These are phyloP conservation scores for Senna tora DNA, from an alignment of 306 rosid genomes.

Conservation along the genomic window DNA sequence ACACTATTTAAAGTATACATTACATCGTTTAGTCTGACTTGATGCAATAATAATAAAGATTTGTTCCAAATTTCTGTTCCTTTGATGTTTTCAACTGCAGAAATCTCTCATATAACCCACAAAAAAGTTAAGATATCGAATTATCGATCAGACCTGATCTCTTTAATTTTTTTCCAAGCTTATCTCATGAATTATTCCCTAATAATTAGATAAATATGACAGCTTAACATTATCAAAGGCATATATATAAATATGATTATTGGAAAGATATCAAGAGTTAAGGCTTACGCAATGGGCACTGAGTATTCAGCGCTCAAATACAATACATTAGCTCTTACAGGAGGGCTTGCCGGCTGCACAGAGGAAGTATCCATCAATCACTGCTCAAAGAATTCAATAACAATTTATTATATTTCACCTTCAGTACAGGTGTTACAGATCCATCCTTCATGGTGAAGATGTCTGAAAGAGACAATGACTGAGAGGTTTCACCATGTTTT, in stretches of 20 bases:
- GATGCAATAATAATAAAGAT: not conserved
- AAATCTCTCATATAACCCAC: constrained; percentile 4
- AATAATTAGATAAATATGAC: not conserved
- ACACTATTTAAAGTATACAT: not conserved
- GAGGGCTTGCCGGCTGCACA: constrained; percentile 86
- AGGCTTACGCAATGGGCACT: constrained; percentile 68
- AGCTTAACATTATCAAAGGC: constrained; percentile 20
- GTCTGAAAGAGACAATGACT: constrained; percentile 89
- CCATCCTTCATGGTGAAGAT: constrained; percentile 78
- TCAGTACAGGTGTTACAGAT: constrained; percentile 69
- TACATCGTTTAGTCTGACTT: constrained; percentile 6
- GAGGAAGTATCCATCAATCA: constrained; percentile 40
- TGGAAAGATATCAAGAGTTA: constrained; percentile 16
- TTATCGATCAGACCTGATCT: constrained; percentile 16
- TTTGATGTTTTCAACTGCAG: not conserved
- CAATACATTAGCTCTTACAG: constrained; percentile 90
- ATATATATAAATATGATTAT: constrained; percentile 23
- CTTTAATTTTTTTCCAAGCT: not conserved
- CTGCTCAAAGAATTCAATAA: constrained; percentile 32
- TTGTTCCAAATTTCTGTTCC: constrained; percentile 8
- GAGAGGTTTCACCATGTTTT: constrained; percentile 81
- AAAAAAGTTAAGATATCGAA: not conserved
- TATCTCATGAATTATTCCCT: not conserved
- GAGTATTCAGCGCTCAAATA: constrained; percentile 74
- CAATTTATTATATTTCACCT: constrained; percentile 47